These are phyloP conservation scores for Xylaria longipes DNA, from an alignment of 495 filamentous ascomycete genomes.

Conservation along the genomic window DNA sequence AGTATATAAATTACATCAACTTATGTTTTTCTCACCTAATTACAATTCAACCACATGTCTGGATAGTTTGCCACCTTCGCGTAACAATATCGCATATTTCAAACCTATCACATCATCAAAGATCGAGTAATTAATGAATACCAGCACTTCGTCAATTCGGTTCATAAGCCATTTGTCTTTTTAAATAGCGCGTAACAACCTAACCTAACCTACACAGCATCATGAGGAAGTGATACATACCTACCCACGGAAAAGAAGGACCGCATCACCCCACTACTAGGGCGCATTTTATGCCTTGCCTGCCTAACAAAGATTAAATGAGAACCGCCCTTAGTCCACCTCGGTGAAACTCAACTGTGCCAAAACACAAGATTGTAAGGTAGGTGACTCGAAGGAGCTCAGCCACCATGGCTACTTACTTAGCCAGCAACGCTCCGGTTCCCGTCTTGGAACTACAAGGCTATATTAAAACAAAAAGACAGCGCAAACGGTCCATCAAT, in stretches of 20 bases:
- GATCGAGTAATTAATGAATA: not conserved
- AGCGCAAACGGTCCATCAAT: not conserved
- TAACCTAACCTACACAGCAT: constrained; percentile 16
- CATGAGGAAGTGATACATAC: not conserved
- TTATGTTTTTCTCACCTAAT: too few species aligned
- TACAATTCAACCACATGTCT: too few species aligned
- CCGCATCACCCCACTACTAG: not conserved
- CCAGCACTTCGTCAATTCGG: not conserved
- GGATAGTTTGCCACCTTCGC: too few species aligned
- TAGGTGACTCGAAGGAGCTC: not conserved
- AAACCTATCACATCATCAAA: not conserved
- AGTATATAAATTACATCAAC: too few species aligned
- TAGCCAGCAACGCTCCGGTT: not conserved
- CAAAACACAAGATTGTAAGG: not conserved
- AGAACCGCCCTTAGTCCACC: not conserved
- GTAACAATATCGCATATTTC: not conserved
- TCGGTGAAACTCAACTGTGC: constrained; percentile 1
- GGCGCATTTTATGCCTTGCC: constrained; percentile 1
- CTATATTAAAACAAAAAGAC: constrained; percentile 19
- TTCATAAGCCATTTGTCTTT: not conserved
- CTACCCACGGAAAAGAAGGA: not conserved
- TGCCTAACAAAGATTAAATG: not conserved
- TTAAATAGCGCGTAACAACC: not conserved
- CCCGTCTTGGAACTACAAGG: not conserved
- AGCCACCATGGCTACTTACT: not conserved